Evolutionary conservation across 805 yeast genomes (phyloP), one percentile per base, ranked within the genome.

Genomic region (Yarrowia deformans): DNA sequence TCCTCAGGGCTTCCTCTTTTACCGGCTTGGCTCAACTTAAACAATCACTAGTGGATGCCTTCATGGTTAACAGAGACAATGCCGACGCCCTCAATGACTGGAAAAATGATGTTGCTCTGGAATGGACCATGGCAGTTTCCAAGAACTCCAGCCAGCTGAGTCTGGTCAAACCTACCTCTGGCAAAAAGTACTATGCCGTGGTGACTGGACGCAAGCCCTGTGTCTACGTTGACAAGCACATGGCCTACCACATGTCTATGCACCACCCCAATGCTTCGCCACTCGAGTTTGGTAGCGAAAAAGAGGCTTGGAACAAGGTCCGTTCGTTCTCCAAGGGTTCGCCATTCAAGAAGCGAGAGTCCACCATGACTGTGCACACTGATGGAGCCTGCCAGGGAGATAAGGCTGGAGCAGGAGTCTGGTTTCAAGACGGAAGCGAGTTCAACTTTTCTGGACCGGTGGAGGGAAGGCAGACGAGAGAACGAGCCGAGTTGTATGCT

Each of bases 171-270:
- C 39, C 60, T 4, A 37, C 39, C 14, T 39, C 60, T 2, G 23
- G 60, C 9, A 39, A 35, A 10, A 54, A 54, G 45, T 54, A 54
- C 19, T 54, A 54, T 16, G 60, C 60, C 23, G 60, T 54, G 13
- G 60, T 54, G 4, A 54, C 60, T 19, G 60, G 60, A 7, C 19
- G 60, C 23, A 54, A 54, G 35, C 60, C 60, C 19, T 54, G 60
- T 23, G 60, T 54, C 34, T 54, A 54, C 8, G 60, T 39, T 7
- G 60, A 54, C 45, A 54, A 39, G 19, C 60, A 54, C n/a, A 54
- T 54, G 60, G 60, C 60, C n/a, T 19, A 37, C n/a, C 60, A 54
- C 45, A 54, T 54, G 60, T 54, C 60, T 19, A 37, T 54, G 45
- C 60, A 54, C 60, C 60, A 54, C 10, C 60, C 60, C 2, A 54